A percentile compares a stretch with the other conserved stretches of the same genome.
phyloP scores from a whole-genome alignment of 2,329 filamentous ascomycete species.

The Neoascochyta sp. region DNA sequence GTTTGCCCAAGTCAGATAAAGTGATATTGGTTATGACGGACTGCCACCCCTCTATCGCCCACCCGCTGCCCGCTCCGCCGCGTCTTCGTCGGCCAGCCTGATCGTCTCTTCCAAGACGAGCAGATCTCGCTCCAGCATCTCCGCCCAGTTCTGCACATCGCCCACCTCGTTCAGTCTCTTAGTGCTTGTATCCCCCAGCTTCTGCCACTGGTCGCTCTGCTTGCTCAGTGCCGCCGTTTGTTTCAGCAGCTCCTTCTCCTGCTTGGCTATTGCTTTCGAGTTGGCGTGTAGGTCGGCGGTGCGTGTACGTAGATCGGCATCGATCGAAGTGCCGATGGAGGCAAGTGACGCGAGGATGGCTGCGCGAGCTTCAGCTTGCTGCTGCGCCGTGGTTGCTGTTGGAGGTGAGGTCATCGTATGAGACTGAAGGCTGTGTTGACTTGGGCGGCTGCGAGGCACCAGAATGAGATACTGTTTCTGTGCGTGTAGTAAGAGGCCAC shows the following conservation, averaged over 20 bases:
- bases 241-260: slow-evolving; percentile 62
- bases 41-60: slow-evolving; percentile 8
- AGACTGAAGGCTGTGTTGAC: slow-evolving; percentile 5
- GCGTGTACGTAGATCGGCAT: slow-evolving; percentile 64
- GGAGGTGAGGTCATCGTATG: slow-evolving; percentile 27
- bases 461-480: no score
- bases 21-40: no score
- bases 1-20: no score
- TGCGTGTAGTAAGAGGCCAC: slow-evolving; percentile 1
- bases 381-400: slow-evolving; percentile 29
- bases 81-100: slow-evolving; percentile 32
- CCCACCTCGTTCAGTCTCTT: slow-evolving; percentile 71
- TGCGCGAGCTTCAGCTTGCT: slow-evolving; percentile 49
- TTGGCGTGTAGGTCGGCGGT: slow-evolving; percentile 68
- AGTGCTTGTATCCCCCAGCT: slow-evolving; percentile 60
- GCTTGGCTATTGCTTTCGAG: slow-evolving; percentile 59
- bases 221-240: slow-evolving; percentile 58
- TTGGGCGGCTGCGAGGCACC: no score
- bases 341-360: slow-evolving; percentile 50
- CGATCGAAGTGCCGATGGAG: slow-evolving; percentile 64
- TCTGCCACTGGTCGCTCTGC: slow-evolving; percentile 63
- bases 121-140: slow-evolving; percentile 60
- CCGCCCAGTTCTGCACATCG: slow-evolving; percentile 82
- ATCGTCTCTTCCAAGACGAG: slow-evolving; percentile 42
- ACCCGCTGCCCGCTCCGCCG: slow-evolving; percentile 11